These are phyloP conservation scores for Penicillium lividum DNA, from an alignment of 495 filamentous ascomycete genomes.

Conservation along the genomic window DNA sequence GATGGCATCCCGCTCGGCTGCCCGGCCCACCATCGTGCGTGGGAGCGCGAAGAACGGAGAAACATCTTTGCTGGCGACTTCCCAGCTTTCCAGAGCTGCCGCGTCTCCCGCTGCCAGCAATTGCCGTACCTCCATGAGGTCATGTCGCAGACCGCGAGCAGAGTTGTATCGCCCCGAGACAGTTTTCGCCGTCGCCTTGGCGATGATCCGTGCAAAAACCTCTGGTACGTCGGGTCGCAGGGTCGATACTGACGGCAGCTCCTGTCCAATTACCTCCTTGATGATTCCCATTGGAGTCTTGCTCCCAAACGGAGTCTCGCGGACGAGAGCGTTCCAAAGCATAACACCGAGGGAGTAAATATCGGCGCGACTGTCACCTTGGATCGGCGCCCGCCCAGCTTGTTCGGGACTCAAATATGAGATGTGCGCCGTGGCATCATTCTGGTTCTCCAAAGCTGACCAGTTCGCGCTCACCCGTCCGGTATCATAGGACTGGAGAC, in stretches of 20 bases:
- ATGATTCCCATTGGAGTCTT: conserved; percentile 70
- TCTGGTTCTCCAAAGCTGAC: neutral
- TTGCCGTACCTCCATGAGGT: conserved; percentile 60
- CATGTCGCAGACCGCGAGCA: conserved; percentile 64
- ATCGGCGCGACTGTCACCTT: conserved; percentile 73
- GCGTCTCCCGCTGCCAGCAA: conserved; percentile 63
- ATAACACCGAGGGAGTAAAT: conserved; percentile 74
- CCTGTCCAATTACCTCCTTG: conserved; percentile 64
- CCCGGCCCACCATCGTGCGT: conserved; percentile 61
- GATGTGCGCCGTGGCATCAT: neutral
- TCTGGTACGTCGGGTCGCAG: conserved; percentile 68
- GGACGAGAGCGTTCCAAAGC: conserved; percentile 70
- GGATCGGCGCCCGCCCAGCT: conserved; percentile 72
- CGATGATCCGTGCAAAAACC: conserved; percentile 64
- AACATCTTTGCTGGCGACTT: conserved; percentile 63
- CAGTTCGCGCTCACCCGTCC: neutral
- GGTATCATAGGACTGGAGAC: conserved; percentile 57
- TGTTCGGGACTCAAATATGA: conserved; percentile 55
- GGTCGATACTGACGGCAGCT: conserved; percentile 63
- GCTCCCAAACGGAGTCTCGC: conserved; percentile 65
- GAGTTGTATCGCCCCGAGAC: conserved; percentile 74
- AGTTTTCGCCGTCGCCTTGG: conserved; percentile 74
- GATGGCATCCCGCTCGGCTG: conserved; percentile 56
- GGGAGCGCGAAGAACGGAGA: conserved; percentile 74
- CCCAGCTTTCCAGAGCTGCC: conserved; percentile 55